A percentile compares a stretch with the other conserved stretches of the same genome.
Evolutionary conservation across 768 basidiomycete species (phyloP).

Genomic region (Cystobasidium onofrii): DNA sequence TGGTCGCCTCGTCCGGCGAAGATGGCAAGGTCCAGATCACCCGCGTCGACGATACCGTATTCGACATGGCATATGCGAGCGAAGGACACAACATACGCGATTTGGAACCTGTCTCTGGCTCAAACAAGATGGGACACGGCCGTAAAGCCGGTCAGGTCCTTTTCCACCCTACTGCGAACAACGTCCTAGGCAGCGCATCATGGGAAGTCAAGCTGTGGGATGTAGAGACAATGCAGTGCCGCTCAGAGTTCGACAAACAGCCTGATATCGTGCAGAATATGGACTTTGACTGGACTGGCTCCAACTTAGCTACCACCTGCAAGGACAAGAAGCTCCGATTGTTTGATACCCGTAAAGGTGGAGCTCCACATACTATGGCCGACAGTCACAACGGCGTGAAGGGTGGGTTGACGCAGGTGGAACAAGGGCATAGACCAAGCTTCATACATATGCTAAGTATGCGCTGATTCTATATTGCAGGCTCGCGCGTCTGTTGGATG

Average conservation of each 20-base stretch:
- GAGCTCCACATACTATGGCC: conserved; percentile 67
- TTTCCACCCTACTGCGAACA: conserved; percentile 83
- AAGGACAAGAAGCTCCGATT: conserved; percentile 84
- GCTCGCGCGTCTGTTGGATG: conserved; percentile 68
- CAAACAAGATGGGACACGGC: conserved; percentile 52
- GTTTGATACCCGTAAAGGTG: conserved; percentile 78
- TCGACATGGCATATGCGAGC: conserved; percentile 63
- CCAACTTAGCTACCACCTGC: conserved; percentile 75
- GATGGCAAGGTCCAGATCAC: conserved; percentile 90
- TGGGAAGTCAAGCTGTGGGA: conserved; percentile 91
- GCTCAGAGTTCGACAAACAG: conserved; percentile 59
- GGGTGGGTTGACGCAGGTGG: conserved; percentile 47
- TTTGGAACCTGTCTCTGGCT: conserved; percentile 72
- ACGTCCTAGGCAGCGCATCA: conserved; percentile 67
- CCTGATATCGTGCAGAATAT: conserved; percentile 80
- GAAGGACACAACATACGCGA: conserved; percentile 76
- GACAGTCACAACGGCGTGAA: conserved; percentile 93
- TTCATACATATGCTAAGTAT: not conserved
- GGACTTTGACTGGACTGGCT: conserved; percentile 72
- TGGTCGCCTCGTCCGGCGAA: conserved; percentile 86
- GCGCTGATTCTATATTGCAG: not conserved
- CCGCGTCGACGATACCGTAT: conserved; percentile 64
- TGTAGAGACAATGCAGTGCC: conserved; percentile 59
- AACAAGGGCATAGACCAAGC: not conserved
- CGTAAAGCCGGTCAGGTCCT: conserved; percentile 89